Percentiles rank a stretch among this genome's conserved stretches.
Conservation (phyloP, 805 yeast species). For the Cyberlindnera japonica region DNA sequence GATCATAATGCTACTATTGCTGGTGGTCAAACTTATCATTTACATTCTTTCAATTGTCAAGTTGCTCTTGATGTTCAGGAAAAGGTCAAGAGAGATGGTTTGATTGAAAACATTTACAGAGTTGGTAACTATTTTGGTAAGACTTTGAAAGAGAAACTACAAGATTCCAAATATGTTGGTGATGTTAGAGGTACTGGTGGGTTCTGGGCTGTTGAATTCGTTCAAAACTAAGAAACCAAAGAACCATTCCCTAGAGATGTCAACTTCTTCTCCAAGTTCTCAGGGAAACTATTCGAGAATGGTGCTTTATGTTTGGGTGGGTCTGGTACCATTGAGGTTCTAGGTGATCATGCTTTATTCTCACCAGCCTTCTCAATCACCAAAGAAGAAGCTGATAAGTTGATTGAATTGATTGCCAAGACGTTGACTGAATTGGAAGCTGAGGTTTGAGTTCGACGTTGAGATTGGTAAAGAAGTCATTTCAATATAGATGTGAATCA, state of each 20-base stretch:
- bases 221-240: constrained; percentile 43
- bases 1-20: constrained; percentile 27
- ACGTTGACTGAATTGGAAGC: constrained; percentile 23
- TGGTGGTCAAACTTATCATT: constrained; percentile 50
- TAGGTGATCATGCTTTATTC: constrained; percentile 44
- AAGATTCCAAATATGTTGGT: constrained; percentile 37
- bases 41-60: constrained; percentile 42
- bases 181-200: constrained; percentile 54
- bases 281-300: constrained; percentile 33
- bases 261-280: constrained; percentile 30
- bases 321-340: constrained; percentile 36
- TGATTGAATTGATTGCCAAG: constrained; percentile 29
- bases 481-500: no score
- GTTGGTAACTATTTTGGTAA: constrained; percentile 43
- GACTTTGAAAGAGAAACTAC: constrained; percentile 30
- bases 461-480: no score
- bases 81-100: constrained; percentile 33
- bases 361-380: constrained; percentile 44
- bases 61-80: constrained; percentile 45
- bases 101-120: constrained; percentile 38
- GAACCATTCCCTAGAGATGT: constrained; percentile 39
- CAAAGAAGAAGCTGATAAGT: constrained; percentile 34
- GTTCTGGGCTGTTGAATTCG: constrained; percentile 52
- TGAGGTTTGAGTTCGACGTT: no score
- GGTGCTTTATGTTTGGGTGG: constrained; percentile 42